Evolutionary conservation across 441 rosid genomes (phyloP).

Genomic region (Populus tomentosa): DNA sequence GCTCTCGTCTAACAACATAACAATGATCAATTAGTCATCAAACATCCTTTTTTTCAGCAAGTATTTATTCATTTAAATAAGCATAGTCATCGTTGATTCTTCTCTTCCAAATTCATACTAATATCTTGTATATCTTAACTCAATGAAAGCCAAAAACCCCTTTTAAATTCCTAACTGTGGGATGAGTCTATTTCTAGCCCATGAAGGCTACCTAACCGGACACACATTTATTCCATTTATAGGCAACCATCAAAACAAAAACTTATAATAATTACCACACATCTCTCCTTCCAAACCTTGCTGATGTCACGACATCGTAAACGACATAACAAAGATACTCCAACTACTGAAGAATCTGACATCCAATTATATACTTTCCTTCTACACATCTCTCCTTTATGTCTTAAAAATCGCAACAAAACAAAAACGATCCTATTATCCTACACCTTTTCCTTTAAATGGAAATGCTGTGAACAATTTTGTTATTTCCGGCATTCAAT

Average conservation of each 20-base stretch:
- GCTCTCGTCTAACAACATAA: background rate
- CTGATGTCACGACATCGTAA: background rate
- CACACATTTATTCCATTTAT: background rate
- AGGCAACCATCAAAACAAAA: background rate
- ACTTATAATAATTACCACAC: background rate
- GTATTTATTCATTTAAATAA: background rate
- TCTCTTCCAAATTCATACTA: background rate
- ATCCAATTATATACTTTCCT: background rate
- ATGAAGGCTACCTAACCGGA: background rate
- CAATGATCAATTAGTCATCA: background rate
- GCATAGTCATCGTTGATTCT: background rate
- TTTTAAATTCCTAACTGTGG: background rate
- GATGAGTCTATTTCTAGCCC: background rate
- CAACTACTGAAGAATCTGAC: background rate
- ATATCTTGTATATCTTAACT: background rate
- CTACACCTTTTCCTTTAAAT: background rate
- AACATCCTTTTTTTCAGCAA: background rate
- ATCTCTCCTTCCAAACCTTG: background rate
- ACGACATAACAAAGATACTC: background rate
- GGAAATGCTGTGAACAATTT: background rate
- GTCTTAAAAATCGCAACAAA: constrained; percentile 1
- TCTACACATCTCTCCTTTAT: background rate
- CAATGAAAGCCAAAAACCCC: background rate
- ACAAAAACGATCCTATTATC: background rate
- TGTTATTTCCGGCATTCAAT: background rate